A percentile compares a stretch with the other conserved stretches of the same genome.
Evolutionary conservation across 106 monocot genomes (phyloP).

Genomic region (Posidonia australis): DNA sequence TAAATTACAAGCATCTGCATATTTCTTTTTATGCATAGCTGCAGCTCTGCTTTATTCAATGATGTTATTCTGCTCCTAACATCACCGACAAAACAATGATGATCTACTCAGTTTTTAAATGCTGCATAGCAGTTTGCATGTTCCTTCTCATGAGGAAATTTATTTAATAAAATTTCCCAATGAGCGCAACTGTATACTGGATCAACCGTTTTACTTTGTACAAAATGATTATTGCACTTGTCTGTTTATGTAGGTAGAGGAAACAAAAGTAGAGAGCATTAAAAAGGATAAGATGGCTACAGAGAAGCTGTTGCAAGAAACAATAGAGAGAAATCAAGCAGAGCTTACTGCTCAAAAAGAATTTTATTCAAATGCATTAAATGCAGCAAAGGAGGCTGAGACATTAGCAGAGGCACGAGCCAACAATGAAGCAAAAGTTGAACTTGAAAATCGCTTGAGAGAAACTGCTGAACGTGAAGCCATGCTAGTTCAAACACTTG

Average conservation of each 20-base stretch:
- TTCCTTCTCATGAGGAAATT: not conserved
- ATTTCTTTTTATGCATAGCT: no score
- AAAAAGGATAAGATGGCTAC: constrained; percentile 81
- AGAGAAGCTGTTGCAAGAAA: constrained; percentile 95
- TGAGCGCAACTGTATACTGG: no score
- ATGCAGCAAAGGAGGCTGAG: constrained; percentile 92
- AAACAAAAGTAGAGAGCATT: constrained; percentile 84
- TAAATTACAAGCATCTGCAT: no score
- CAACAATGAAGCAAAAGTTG: constrained; percentile 74
- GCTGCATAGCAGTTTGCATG: no score
- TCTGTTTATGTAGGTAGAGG: constrained; percentile 60
- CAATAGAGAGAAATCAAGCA: constrained; percentile 80
- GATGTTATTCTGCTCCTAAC: no score
- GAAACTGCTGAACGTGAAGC: constrained; percentile 81
- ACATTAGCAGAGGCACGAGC: constrained; percentile 72
- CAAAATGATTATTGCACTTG: not conserved
- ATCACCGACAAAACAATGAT: no score
- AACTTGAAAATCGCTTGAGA: constrained; percentile 78
- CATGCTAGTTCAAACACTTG: constrained; percentile 79
- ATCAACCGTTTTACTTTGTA: not conserved
- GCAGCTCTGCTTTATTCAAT: no score
- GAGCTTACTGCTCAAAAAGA: constrained; percentile 93
- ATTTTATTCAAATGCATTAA: constrained; percentile 85
- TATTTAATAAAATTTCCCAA: not conserved
- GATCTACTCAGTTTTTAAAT: no score